Conservation (phyloP, 2,329 filamentous ascomycete species). For the Hypomyces perniciosus region DNA sequence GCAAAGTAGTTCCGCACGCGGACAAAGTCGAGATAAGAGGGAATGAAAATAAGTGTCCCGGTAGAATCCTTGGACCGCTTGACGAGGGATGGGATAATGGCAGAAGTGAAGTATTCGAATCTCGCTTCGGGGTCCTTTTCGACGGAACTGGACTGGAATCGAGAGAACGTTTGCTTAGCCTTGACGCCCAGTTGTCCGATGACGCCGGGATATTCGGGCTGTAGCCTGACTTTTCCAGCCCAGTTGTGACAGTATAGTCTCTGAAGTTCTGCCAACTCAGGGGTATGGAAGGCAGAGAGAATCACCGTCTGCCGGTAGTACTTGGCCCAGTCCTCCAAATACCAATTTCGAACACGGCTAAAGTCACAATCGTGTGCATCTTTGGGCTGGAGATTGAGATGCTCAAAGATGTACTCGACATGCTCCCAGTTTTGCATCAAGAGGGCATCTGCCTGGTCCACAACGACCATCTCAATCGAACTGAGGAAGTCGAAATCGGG, state of each 20-base stretch:
- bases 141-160: conserved; percentile 68
- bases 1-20: conserved; percentile 89
- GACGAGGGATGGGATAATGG: conserved; percentile 68
- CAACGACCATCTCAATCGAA: conserved; percentile 82
- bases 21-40: conserved; percentile 92
- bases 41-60: conserved; percentile 83
- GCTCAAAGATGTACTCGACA: conserved; percentile 82
- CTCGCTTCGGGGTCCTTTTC: conserved; percentile 76
- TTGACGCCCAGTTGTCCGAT: conserved; percentile 68
- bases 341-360: conserved; percentile 82
- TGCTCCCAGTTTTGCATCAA: conserved; percentile 99
- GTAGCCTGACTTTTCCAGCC: conserved; percentile 70
- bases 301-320: conserved; percentile 82
- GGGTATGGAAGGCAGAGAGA: conserved; percentile 76
- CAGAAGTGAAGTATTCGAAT: conserved; percentile 84
- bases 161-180: conserved; percentile 81
- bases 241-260: conserved; percentile 73
- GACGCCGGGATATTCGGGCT: conserved; percentile 60
- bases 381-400: conserved; percentile 84
- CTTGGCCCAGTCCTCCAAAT: conserved; percentile 78
- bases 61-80: conserved; percentile 57
- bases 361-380: conserved; percentile 92
- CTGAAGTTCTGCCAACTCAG: conserved; percentile 77
- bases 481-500: conserved; percentile 86
- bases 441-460: conserved; percentile 88